A percentile compares a stretch with the other conserved stretches of the same genome.
phyloP scores from a whole-genome alignment of 192 early-diverging fungal genomes.

The Gonapodya prolifera region DNA sequence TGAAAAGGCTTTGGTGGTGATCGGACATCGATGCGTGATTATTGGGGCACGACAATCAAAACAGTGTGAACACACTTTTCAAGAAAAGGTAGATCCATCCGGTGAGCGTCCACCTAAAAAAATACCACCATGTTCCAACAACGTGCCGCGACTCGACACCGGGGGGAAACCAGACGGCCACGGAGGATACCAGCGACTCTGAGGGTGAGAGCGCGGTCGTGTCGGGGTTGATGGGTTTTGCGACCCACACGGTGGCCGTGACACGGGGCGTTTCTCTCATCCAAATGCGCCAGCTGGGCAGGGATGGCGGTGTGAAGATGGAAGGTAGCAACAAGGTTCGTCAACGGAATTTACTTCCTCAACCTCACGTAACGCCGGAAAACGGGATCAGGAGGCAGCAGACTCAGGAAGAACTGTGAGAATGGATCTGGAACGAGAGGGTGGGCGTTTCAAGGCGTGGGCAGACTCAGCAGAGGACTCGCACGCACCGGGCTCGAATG shows the following conservation, averaged over 20 bases:
- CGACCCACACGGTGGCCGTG: neutral
- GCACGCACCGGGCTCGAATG: neutral
- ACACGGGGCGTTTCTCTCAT: neutral
- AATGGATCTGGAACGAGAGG: neutral
- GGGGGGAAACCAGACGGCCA: neutral
- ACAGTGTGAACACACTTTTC: neutral
- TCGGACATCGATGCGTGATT: neutral
- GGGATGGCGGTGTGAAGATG: neutral
- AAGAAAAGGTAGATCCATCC: neutral
- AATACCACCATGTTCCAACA: neutral
- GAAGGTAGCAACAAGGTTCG: neutral
- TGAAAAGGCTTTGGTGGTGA: neutral
- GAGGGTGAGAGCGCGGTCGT: neutral
- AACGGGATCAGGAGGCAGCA: neutral
- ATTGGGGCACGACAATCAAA: neutral
- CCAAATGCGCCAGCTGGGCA: neutral
- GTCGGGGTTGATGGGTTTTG: neutral
- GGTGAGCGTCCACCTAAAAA: neutral
- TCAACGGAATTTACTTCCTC: neutral
- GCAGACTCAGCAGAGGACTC: neutral
- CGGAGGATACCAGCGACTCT: neutral
- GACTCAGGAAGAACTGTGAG: neutral
- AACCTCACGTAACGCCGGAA: neutral
- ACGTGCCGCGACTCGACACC: neutral
- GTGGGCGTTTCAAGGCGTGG: neutral